phyloP scores from a whole-genome alignment of 2,329 filamentous ascomycete genomes.

The Ophiostoma angusticollis region DNA sequence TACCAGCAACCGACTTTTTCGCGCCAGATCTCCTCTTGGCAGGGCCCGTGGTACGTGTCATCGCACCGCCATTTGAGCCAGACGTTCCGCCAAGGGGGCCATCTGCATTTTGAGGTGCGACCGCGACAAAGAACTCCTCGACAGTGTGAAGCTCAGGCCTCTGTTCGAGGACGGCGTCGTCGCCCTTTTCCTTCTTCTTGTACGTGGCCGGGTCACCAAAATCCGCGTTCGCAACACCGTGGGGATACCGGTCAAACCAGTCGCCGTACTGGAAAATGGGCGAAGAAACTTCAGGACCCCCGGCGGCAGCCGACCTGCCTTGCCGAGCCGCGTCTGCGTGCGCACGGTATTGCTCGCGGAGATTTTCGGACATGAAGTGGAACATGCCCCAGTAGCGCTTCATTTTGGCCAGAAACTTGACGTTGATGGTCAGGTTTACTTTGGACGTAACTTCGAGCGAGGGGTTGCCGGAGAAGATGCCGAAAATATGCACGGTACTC shows the following conservation, averaged over 20 bases:
- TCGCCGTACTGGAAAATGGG: constrained; percentile 90
- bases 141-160: constrained; percentile 82
- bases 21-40: constrained; percentile 13
- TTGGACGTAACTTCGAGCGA: constrained; percentile 66
- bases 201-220: constrained; percentile 62
- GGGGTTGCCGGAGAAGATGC: constrained; percentile 75
- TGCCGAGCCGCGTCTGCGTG: constrained; percentile 70
- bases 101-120: constrained; percentile 49
- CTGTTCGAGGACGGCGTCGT: constrained; percentile 81
- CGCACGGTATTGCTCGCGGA: constrained; percentile 75
- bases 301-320: constrained; percentile 41
- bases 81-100: constrained; percentile 11
- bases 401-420: constrained; percentile 86
- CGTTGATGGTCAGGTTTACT: constrained; percentile 72
- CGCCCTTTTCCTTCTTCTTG: constrained; percentile 61
- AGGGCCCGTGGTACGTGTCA: too few relatives aligned
- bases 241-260: constrained; percentile 92
- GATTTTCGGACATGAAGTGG: constrained; percentile 86
- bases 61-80: constrained; percentile 9
- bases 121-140: constrained; percentile 80
- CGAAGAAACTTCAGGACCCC: constrained; percentile 31
- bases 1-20: constrained; percentile 26
- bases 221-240: constrained; percentile 74
- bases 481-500: constrained; percentile 86
- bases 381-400: constrained; percentile 99